Evolutionary conservation across 495 filamentous ascomycete species (phyloP).

Genomic region (Staphylotrichum tortipilum): DNA sequence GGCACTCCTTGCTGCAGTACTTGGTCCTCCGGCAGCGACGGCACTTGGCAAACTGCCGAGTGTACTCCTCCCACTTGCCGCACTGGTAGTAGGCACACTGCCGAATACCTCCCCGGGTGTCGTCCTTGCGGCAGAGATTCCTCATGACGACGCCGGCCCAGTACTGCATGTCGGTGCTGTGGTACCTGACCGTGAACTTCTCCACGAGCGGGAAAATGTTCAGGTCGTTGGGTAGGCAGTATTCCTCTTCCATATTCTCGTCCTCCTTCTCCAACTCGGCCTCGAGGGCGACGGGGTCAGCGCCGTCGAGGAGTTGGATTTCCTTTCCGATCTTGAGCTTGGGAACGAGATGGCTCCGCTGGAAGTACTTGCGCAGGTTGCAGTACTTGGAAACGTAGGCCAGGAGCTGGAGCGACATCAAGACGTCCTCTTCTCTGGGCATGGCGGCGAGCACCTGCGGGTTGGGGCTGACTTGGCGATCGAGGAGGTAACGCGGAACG

Average conservation of each 20-base stretch:
- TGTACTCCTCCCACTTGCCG: constrained; percentile 94
- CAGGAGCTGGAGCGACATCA: constrained; percentile 96
- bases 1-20: constrained; percentile 99
- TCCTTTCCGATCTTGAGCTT: constrained; percentile 83
- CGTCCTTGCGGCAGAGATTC: constrained; percentile 96
- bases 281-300: constrained; percentile 41
- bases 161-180: constrained; percentile 95
- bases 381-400: constrained; percentile 99
- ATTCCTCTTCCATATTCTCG: constrained; percentile 71
- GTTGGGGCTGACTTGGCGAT: constrained; percentile 54
- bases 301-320: constrained; percentile 63
- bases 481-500: constrained; percentile 64
- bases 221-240: constrained; percentile 82
- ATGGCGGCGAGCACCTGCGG: constrained; percentile 73
- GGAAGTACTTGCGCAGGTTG: constrained; percentile 89
- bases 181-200: constrained; percentile 92
- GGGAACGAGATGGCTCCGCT: constrained; percentile 87
- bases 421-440: constrained; percentile 91
- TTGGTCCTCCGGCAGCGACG: constrained; percentile 93
- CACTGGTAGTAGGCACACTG: constrained; percentile 97
- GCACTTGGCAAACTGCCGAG: constrained; percentile 95
- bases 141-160: constrained; percentile 99
- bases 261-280: constrained; percentile 37
- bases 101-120: constrained; percentile 82
- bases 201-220: constrained; percentile 98